Base-by-base conservation (phyloP, 331 rosid genomes). In the Malus hybrid region DNA sequence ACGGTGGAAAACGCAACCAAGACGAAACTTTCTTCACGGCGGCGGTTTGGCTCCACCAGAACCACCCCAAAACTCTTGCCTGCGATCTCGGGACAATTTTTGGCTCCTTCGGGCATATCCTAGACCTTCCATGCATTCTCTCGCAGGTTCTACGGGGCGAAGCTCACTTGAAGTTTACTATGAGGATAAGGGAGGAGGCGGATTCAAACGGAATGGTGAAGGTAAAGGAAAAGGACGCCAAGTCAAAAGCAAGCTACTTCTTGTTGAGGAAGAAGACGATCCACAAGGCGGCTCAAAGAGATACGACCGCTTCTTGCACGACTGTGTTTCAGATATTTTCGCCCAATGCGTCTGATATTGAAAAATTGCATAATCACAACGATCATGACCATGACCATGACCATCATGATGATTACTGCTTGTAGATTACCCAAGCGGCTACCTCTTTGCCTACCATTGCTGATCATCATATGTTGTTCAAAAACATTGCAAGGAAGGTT, bases 331-430 rank as follows among this genome's bases (percentile, higher is more conserved):
- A 0, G 28, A 56, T 56, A 6, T 56, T 56, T 56, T 18, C 2
- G 62, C 28, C 10, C 61, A 16, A 89, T 73, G 96, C 87, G 62
- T n/a, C 4, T 56, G 62, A 56, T 20, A 8, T 19, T 55, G 22
- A 56, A 19, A 56, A 19, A 3, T n/a, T 56, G 9, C n/a, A n/a
- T 16, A 8, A 56, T 19, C 24, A 56, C n/a, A n/a, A 19, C 2
- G 24, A 24, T 24, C 24, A 24, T 24, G 24, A 24, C 24, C 24
- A 19, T 5, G 29, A 54, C 10, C 10, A 55, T 34, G 42, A 36
- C 11, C 44, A 6, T 55, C 22, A 55, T 55, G 61, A 55, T 55
- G 10, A 55, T 55, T n/a, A 16, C 10, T 18, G 61, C 22, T 55
- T 55, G 27, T 12, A 55, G 61, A 55, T 19, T 7, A 55, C 27